phyloP scores from a whole-genome alignment of 495 filamentous ascomycete genomes.

The Aspergillus nidulans region DNA sequence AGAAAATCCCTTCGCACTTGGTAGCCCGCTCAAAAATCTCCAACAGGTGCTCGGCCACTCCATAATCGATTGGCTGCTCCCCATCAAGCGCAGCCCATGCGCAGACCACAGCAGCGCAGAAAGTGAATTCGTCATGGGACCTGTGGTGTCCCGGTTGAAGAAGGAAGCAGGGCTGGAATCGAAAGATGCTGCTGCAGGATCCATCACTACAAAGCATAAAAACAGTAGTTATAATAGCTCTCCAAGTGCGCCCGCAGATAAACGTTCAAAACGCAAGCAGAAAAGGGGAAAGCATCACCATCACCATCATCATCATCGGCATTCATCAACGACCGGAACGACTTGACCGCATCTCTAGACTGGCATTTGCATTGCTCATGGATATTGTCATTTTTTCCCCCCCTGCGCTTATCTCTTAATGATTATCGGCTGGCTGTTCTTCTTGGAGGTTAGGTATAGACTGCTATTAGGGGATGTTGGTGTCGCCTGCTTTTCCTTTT shows the following conservation, averaged over 20 bases:
- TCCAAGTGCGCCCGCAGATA: not conserved
- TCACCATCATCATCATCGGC: not conserved
- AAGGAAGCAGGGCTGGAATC: slow-evolving; percentile 41
- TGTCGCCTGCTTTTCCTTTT: no score
- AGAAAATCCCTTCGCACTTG: slow-evolving; percentile 77
- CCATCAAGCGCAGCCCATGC: slow-evolving; percentile 63
- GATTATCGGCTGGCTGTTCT: no score
- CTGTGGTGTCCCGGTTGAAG: slow-evolving; percentile 47
- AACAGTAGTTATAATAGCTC: not conserved
- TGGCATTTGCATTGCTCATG: not conserved
- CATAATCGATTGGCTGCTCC: slow-evolving; percentile 69
- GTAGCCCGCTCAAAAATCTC: slow-evolving; percentile 58
- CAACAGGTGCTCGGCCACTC: slow-evolving; percentile 68
- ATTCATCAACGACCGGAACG: not conserved
- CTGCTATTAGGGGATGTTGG: no score
- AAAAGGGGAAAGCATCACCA: slow-evolving; percentile 12
- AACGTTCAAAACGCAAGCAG: slow-evolving; percentile 7
- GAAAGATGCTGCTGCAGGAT: no score
- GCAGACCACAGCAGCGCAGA: slow-evolving; percentile 42
- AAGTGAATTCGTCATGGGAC: slow-evolving; percentile 46
- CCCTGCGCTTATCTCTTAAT: no score
- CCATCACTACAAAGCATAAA: not conserved
- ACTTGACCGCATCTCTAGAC: not conserved
- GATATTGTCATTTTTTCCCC: not conserved
- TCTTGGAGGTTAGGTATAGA: no score